Percentiles rank a stretch among this genome's conserved stretches.
Evolutionary conservation across 2,329 filamentous ascomycete genomes (phyloP).

Genomic region (Dothidotthia symphoricarpi): DNA sequence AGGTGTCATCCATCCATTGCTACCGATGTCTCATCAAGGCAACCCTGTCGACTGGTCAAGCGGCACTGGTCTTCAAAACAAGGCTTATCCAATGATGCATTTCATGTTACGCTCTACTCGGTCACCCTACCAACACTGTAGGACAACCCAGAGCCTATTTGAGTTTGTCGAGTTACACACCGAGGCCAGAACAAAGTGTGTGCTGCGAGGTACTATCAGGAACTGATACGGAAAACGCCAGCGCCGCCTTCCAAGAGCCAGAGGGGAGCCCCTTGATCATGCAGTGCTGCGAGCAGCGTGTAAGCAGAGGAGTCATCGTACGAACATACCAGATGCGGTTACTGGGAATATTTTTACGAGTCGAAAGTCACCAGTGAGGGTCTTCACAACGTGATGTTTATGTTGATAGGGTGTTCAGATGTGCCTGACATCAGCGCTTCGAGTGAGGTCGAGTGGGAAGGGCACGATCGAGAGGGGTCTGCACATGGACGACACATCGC

Average conservation of each 20-base stretch:
- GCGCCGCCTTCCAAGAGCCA: conserved; percentile 30
- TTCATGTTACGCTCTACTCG: conserved; percentile 22
- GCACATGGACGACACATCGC: no score
- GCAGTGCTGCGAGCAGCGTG: conserved; percentile 28
- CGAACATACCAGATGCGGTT: conserved; percentile 22
- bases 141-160: conserved; percentile 25
- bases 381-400: no score
- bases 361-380: no score
- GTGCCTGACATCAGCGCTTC: conserved; percentile 15
- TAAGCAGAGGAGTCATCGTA: conserved; percentile 22
- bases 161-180: conserved; percentile 28
- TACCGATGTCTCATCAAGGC: no score
- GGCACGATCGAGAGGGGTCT: no score
- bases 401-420: no score
- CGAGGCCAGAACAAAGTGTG: conserved; percentile 20
- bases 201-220: conserved; percentile 39
- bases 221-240: conserved; percentile 13
- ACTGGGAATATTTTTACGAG: conserved; percentile 16
- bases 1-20: no score
- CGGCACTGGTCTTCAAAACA: conserved; percentile 2
- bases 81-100: background rate
- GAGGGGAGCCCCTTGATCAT: conserved; percentile 34
- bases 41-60: background rate
- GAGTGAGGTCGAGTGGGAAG: conserved; percentile 10
- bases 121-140: conserved; percentile 21